phyloP scores from a whole-genome alignment of 73 alveolate species.

The Effrenium voratum region DNA sequence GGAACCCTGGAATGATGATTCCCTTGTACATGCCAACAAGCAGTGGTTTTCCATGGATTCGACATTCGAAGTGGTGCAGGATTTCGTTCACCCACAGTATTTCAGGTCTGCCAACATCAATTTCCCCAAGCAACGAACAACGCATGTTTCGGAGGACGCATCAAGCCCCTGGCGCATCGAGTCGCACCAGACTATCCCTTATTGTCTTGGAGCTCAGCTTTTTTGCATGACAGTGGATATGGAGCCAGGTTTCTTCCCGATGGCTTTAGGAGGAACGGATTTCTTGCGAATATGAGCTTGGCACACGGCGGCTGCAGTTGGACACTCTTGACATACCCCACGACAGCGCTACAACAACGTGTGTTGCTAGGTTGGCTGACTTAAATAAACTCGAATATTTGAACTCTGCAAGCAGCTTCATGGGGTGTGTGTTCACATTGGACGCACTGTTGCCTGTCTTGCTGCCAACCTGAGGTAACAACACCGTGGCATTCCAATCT shows the following conservation, averaged over 20 bases:
- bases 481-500: slow-evolving; percentile 33
- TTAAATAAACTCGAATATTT: no score
- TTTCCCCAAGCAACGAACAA: no score
- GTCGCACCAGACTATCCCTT: slow-evolving; percentile 12
- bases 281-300: neutral
- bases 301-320: no score
- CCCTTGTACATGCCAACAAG: neutral
- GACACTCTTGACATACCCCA: no score
- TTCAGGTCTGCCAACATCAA: no score
- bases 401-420: no score
- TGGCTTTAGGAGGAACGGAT: neutral
- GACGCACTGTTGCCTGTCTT: neutral
- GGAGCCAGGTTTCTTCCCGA: neutral
- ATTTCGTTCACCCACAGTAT: no score
- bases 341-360: no score
- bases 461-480: neutral
- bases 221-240: neutral
- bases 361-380: no score
- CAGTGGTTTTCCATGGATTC: neutral
- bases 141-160: no score
- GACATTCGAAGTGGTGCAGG: neutral
- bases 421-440: no score
- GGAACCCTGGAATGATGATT: neutral
- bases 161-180: neutral
- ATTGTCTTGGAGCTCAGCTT: neutral